Evolutionary conservation across 2,329 filamentous ascomycete genomes (phyloP).

Genomic region (Fusarium algeriense): DNA sequence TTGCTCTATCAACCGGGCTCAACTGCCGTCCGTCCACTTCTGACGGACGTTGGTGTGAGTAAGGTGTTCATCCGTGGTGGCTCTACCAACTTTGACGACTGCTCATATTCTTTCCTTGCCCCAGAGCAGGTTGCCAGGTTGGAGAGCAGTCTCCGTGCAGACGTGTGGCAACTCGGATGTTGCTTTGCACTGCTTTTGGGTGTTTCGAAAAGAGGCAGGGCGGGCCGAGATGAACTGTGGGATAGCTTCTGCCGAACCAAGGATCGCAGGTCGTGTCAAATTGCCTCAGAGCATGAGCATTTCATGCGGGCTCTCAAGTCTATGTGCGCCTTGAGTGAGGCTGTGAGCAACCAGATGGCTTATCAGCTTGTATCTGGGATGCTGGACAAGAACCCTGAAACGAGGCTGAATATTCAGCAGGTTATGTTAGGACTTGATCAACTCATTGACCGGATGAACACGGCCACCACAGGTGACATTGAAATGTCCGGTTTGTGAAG

Average conservation of each 20-base stretch:
- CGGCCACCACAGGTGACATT: neutral
- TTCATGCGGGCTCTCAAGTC: neutral
- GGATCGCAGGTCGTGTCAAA: neutral
- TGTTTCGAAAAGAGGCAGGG: neutral
- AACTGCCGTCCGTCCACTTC: accelerated
- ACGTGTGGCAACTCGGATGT: neutral
- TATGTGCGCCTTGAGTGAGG: neutral
- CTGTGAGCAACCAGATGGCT: neutral
- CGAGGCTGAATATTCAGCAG: neutral
- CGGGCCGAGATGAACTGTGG: neutral
- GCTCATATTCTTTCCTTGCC: neutral
- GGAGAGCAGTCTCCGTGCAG: neutral
- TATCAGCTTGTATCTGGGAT: neutral
- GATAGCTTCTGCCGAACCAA: neutral
- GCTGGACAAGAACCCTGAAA: neutral
- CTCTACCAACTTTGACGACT: neutral
- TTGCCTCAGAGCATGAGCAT: neutral
- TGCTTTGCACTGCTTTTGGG: neutral
- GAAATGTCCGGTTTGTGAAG: neutral
- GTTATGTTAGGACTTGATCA: neutral
- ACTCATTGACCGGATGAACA: too few relatives aligned
- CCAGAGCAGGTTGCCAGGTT: neutral
- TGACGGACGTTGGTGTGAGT: neutral
- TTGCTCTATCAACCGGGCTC: neutral
- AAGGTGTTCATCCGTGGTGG: neutral